Conservation (phyloP, 1,284 basidiomycete species). For the Pterulicium gracile region DNA sequence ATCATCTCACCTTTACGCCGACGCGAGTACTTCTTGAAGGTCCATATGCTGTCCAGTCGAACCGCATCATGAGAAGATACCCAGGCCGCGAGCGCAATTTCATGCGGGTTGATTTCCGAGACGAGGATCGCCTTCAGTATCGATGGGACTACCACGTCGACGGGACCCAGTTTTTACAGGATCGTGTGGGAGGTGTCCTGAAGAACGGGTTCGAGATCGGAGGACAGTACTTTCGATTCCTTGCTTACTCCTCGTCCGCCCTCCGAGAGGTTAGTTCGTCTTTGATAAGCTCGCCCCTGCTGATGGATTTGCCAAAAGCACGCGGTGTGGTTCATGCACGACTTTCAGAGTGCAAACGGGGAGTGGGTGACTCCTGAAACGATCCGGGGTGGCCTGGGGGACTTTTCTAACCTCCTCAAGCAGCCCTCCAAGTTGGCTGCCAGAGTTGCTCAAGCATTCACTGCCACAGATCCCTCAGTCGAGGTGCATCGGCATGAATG, state of each 20-base stretch:
- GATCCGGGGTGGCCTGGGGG: conserved; percentile 53
- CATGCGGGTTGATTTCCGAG: conserved; percentile 67
- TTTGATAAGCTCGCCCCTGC: neutral
- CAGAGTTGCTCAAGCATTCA: conserved; percentile 74
- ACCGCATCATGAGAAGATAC: conserved; percentile 23
- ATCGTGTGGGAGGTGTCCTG: conserved; percentile 53
- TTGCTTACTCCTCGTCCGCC: conserved; percentile 66
- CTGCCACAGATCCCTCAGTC: conserved; percentile 66
- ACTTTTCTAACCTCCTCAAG: conserved; percentile 45
- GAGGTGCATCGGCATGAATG: conserved; percentile 43
- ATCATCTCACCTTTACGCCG: conserved; percentile 61
- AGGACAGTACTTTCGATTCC: conserved; percentile 57
- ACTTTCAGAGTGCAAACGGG: conserved; percentile 35
- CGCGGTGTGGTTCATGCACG: conserved; percentile 66
- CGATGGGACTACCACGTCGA: conserved; percentile 59
- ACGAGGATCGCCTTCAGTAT: conserved; percentile 63
- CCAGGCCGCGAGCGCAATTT: conserved; percentile 44
- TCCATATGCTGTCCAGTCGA: conserved; percentile 59
- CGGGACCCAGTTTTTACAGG: conserved; percentile 39
- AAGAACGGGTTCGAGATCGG: conserved; percentile 59
- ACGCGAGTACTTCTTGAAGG: conserved; percentile 64
- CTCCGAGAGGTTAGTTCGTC: conserved; percentile 26
- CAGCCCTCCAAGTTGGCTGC: conserved; percentile 73
- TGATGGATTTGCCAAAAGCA: conserved; percentile 29
- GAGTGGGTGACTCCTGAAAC: conserved; percentile 36